Evolutionary conservation across 768 basidiomycete genomes (phyloP).

Genomic region (Rhizopogon salebrosus): DNA sequence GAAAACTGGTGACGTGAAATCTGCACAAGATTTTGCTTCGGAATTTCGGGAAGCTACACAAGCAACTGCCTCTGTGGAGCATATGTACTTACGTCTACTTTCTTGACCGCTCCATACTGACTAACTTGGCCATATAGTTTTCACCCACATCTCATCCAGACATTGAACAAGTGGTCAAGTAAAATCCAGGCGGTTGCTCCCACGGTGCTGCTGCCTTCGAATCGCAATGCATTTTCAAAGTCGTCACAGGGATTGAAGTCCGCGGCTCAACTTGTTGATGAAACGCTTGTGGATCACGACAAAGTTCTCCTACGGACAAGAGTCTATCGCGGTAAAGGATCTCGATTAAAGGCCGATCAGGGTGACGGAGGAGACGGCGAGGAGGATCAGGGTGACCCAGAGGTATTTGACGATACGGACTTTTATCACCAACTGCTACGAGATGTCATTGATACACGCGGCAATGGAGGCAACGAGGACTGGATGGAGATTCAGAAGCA

Average conservation of each 20-base stretch:
- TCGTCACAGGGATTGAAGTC: constrained; percentile 53
- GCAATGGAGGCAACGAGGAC: constrained; percentile 44
- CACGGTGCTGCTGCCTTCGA: constrained; percentile 63
- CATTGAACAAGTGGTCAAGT: constrained; percentile 89
- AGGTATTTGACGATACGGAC: constrained; percentile 83
- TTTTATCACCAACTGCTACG: constrained; percentile 91
- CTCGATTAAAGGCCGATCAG: constrained; percentile 37
- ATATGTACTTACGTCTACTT: constrained; percentile 36
- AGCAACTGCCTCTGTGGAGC: constrained; percentile 43
- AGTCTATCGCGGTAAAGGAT: constrained; percentile 43
- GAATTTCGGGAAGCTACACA: constrained; percentile 39
- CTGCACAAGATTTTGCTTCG: constrained; percentile 8
- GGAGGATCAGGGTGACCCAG: constrained; percentile 32
- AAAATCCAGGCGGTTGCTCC: constrained; percentile 94
- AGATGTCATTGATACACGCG: constrained; percentile 78
- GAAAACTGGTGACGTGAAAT: constrained; percentile 28
- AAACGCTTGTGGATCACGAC: constrained; percentile 52
- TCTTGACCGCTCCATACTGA: neutral
- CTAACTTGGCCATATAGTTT: constrained; percentile 32
- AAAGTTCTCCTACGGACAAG: constrained; percentile 64
- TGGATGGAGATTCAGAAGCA: constrained; percentile 65
- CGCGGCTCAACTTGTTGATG: constrained; percentile 74
- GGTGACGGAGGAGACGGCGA: constrained; percentile 25
- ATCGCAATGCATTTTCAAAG: constrained; percentile 65
- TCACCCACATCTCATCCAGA: constrained; percentile 70